Evolutionary conservation across 306 rosid species (phyloP).

Genomic region (Glycyrrhiza uralensis): DNA sequence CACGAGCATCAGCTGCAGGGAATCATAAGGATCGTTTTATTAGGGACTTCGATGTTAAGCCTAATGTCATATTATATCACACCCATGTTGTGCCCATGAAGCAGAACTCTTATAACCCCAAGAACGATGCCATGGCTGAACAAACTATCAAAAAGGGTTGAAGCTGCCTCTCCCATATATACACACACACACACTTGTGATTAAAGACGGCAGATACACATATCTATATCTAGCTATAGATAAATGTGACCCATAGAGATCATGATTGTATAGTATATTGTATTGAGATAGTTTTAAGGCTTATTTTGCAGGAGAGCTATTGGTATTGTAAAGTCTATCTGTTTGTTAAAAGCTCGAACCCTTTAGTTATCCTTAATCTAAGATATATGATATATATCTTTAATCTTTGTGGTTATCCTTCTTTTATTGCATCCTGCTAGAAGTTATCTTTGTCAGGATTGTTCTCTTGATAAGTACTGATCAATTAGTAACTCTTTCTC

Average conservation of each 20-base stretch:
- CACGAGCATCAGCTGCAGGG: slow-evolving; percentile 12
- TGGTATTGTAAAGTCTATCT: not conserved
- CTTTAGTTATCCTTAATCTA: not conserved
- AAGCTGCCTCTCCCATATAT: not conserved
- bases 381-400: not conserved
- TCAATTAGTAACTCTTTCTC: not conserved
- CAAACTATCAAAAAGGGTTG: not conserved
- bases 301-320: slow-evolving; percentile 9
- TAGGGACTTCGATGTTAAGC: slow-evolving; percentile 44
- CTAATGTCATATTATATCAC: slow-evolving; percentile 53
- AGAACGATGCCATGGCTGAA: slow-evolving; percentile 12
- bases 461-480: not conserved
- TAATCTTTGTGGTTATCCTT: not conserved
- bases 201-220: not conserved
- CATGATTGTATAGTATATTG: not conserved
- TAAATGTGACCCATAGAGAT: not conserved
- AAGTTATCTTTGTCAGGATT: not conserved
- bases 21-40: slow-evolving; percentile 39
- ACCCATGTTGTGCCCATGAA: slow-evolving; percentile 18
- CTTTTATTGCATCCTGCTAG: not conserved
- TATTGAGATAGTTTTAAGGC: not conserved
- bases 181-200: too few relatives aligned
- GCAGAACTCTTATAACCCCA: not conserved
- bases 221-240: not conserved
- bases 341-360: not conserved